Evolutionary conservation across 352 stramenopile genomes (phyloP).

Genomic region (Phytophthora tubulina): DNA sequence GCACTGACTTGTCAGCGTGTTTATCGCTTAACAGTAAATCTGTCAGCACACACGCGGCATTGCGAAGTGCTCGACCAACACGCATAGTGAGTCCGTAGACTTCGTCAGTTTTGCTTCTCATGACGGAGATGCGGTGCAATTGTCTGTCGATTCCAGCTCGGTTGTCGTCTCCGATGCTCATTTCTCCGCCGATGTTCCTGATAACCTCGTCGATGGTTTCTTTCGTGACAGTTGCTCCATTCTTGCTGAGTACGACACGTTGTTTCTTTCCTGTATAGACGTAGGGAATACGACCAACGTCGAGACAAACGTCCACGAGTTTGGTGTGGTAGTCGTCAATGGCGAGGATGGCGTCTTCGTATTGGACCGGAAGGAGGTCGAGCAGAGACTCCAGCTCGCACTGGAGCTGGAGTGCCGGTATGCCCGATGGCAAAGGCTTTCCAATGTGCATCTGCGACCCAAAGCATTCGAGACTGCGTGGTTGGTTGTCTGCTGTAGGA

Average conservation of each 20-base stretch:
- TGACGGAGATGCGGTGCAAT: conserved; percentile 85
- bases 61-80: conserved; percentile 69
- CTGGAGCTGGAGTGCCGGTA: conserved; percentile 31
- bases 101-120: conserved; percentile 61
- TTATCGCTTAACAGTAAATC: conserved; percentile 67
- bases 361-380: conserved; percentile 9
- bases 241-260: conserved; percentile 37
- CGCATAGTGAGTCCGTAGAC: conserved; percentile 82
- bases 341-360: conserved; percentile 14
- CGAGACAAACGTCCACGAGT: conserved; percentile 55
- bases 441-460: no score
- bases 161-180: conserved; percentile 82
- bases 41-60: conserved; percentile 67
- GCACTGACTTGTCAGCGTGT: conserved; percentile 62
- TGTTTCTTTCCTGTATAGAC: conserved; percentile 45
- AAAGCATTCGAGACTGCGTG: conserved; percentile 7
- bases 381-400: conserved; percentile 53
- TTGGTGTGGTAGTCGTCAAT: conserved; percentile 32
- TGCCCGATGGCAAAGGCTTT: neutral
- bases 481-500: conserved; percentile 2
- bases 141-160: conserved; percentile 73
- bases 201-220: conserved; percentile 70
- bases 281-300: conserved; percentile 44
- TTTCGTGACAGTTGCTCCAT: conserved; percentile 39
- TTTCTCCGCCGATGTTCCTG: conserved; percentile 45